Evolutionary conservation across 2,329 filamentous ascomycete species (phyloP).

Genomic region (Phaeosphaeriaceae sp.): DNA sequence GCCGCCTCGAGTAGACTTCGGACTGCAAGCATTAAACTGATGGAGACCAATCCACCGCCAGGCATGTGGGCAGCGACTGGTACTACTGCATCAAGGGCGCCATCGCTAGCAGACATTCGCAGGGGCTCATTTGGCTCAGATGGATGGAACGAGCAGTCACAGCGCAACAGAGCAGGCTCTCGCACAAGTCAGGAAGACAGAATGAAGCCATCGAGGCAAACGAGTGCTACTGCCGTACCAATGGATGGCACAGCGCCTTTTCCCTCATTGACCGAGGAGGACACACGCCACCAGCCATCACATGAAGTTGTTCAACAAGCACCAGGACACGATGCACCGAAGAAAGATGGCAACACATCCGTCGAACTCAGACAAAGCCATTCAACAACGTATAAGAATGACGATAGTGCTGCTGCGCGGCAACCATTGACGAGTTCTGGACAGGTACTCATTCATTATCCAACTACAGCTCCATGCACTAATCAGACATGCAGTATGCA

Average conservation of each 20-base stretch:
- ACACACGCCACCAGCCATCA: conserved; percentile 13
- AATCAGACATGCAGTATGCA: conserved; percentile 32
- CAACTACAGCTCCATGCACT: not conserved
- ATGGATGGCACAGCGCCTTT: conserved; percentile 33
- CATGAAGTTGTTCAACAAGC: conserved; percentile 9
- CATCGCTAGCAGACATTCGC: conserved; percentile 52
- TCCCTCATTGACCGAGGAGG: conserved; percentile 39
- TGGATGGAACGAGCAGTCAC: conserved; percentile 42
- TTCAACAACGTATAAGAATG: conserved; percentile 23
- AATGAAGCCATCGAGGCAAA: not conserved
- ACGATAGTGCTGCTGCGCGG: conserved; percentile 14
- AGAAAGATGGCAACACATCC: conserved; percentile 14
- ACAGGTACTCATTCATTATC: conserved; percentile 19
- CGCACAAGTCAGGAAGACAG: conserved; percentile 32
- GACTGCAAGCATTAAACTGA: conserved; percentile 45
- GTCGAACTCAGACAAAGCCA: conserved; percentile 24
- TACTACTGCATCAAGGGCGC: conserved; percentile 48
- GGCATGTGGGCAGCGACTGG: conserved; percentile 56
- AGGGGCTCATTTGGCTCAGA: conserved; percentile 42
- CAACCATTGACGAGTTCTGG: conserved; percentile 20
- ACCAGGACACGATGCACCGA: conserved; percentile 6
- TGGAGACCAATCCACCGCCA: conserved; percentile 47
- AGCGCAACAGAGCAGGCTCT: conserved; percentile 33
- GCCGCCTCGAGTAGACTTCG: conserved; percentile 40
- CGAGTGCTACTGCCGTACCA: conserved; percentile 5